Conservation (phyloP, 164 flowering plant genomes). For the Vitis labrusca region DNA sequence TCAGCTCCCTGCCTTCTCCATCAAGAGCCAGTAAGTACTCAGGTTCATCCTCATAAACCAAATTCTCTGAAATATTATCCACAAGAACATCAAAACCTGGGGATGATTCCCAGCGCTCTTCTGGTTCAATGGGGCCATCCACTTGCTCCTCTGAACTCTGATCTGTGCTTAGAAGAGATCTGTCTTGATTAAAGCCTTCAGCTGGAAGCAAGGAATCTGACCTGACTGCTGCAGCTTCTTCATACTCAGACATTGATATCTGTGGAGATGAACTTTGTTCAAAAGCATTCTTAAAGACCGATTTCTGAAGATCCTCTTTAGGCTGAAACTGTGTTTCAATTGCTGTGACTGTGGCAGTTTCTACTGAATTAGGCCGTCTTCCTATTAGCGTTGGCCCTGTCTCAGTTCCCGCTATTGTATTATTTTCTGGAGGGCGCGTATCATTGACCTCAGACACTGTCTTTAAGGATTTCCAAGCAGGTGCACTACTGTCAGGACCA, state of each 20-base stretch:
- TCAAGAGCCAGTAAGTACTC: constrained; percentile 34
- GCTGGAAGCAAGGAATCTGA: constrained; percentile 25
- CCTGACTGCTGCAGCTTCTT: constrained; percentile 23
- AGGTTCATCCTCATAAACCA: constrained; percentile 38
- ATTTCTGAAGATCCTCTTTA: constrained; percentile 17
- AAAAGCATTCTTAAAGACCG: constrained; percentile 6
- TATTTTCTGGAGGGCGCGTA: constrained; percentile 28
- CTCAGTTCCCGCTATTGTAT: constrained; percentile 24
- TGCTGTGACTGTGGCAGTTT: constrained; percentile 11
- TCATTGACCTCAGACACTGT: constrained; percentile 13
- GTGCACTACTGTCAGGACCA: constrained; percentile 27
- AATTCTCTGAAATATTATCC: constrained; percentile 42
- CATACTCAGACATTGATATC: constrained; percentile 24
- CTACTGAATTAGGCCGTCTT: constrained; percentile 16
- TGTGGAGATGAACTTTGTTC: constrained; percentile 28
- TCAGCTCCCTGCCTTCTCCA: constrained; percentile 28
- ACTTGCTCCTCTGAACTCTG: constrained; percentile 41
- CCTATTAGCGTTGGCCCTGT: constrained; percentile 12
- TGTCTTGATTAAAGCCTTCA: constrained; percentile 19
- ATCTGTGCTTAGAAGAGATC: constrained; percentile 19
- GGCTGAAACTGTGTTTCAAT: constrained; percentile 11
- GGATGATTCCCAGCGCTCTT: constrained; percentile 69
- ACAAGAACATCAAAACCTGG: constrained; percentile 86
- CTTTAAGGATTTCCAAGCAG: constrained; percentile 29
- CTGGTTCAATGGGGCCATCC: constrained; percentile 39